phyloP scores from a whole-genome alignment of 805 yeast species.

The Saccharomycopsis fermentans region DNA sequence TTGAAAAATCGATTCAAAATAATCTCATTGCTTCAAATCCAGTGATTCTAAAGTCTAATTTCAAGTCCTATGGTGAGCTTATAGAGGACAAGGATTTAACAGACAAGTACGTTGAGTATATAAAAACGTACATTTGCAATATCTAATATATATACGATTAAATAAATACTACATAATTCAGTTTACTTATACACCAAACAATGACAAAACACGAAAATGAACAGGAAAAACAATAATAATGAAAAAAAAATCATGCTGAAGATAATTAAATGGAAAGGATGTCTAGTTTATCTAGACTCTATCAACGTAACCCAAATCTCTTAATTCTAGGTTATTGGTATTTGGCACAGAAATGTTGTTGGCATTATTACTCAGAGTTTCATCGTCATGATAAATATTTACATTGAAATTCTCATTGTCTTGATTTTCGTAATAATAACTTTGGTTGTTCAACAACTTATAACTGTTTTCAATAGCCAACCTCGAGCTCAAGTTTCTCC shows the following conservation, averaged over 20 bases:
- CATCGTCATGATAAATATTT: slow-evolving; percentile 1
- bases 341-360: background rate
- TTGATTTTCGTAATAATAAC: background rate
- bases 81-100: slow-evolving; percentile 1
- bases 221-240: too few relatives aligned
- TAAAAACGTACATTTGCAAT: background rate
- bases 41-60: slow-evolving; percentile 5
- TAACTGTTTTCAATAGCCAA: slow-evolving; percentile 12
- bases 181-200: background rate
- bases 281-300: background rate
- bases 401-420: background rate
- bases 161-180: background rate
- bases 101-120: background rate
- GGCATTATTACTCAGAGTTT: background rate
- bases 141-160: background rate
- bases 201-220: too few relatives aligned
- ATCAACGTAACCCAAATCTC: background rate
- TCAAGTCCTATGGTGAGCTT: slow-evolving; percentile 8
- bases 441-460: slow-evolving; percentile 7
- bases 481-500: slow-evolving; percentile 31
- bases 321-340: background rate
- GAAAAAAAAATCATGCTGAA: background rate
- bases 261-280: background rate
- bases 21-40: background rate
- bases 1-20: slow-evolving; percentile 12